phyloP scores from a whole-genome alignment of 108 stramenopile genomes.

The Stephanodiscus triporus region DNA sequence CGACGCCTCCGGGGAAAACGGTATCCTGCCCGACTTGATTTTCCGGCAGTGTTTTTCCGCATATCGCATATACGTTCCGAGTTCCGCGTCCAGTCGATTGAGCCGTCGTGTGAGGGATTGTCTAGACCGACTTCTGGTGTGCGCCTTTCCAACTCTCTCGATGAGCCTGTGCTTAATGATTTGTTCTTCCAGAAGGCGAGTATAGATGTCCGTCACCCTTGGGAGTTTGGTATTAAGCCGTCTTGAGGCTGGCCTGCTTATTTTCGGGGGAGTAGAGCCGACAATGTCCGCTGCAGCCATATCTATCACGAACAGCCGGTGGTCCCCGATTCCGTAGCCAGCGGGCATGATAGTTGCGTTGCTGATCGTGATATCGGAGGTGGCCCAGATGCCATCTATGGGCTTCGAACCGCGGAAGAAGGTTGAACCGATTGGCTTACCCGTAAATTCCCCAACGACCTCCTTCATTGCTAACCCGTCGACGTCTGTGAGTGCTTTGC shows the following conservation, averaged over 20 bases:
- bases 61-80: background rate
- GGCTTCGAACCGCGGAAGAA: background rate
- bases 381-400: slow-evolving; percentile 22
- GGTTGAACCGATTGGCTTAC: background rate
- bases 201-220: background rate
- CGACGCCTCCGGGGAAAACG: slow-evolving; percentile 13
- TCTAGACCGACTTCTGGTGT: background rate
- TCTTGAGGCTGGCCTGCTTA: background rate
- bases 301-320: background rate
- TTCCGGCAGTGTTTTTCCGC: slow-evolving; percentile 16
- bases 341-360: slow-evolving; percentile 13
- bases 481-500: background rate
- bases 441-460: background rate
- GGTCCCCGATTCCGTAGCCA: slow-evolving; percentile 12
- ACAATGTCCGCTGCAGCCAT: background rate
- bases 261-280: background rate
- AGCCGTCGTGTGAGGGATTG: background rate
- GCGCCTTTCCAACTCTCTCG: background rate
- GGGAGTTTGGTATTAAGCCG: background rate
- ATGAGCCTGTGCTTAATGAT: background rate
- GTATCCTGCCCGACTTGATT: slow-evolving; percentile 6
- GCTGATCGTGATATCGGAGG: background rate
- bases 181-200: background rate
- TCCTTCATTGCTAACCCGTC: background rate
- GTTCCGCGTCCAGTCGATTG: background rate